Conservation (phyloP, 495 filamentous ascomycete species). For the Chlorociboria aeruginascens region DNA sequence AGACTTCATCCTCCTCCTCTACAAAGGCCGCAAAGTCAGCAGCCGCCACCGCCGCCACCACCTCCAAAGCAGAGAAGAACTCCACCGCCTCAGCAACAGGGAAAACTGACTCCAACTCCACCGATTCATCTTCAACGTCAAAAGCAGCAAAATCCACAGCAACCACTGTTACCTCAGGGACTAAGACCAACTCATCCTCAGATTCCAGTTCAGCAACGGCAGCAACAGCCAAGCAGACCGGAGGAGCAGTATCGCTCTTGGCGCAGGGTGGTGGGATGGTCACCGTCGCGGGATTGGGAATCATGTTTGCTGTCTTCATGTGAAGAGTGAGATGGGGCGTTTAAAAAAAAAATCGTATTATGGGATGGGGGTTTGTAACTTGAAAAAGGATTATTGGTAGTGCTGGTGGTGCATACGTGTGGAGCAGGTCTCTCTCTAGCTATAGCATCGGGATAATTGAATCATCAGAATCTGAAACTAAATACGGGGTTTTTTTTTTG, state of each 20-base stretch:
- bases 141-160: background rate
- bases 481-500: too few species aligned
- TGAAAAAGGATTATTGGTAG: too few species aligned
- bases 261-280: constrained; percentile 14
- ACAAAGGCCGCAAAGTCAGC: background rate
- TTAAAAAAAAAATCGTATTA: too few species aligned
- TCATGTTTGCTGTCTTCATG: constrained; percentile 18
- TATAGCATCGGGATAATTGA: too few species aligned
- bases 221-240: background rate
- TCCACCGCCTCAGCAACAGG: constrained; percentile 6
- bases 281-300: constrained; percentile 14
- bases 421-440: too few species aligned
- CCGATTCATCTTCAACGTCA: background rate
- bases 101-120: background rate
- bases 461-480: too few species aligned
- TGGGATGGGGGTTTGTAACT: too few species aligned
- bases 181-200: background rate
- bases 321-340: background rate
- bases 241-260: constrained; percentile 3
- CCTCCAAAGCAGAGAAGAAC: background rate
- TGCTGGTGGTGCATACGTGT: too few species aligned
- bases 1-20: background rate
- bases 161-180: background rate
- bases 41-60: background rate
- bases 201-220: background rate